phyloP scores from a whole-genome alignment of 805 yeast species.

The Monosporozyma unispora region DNA sequence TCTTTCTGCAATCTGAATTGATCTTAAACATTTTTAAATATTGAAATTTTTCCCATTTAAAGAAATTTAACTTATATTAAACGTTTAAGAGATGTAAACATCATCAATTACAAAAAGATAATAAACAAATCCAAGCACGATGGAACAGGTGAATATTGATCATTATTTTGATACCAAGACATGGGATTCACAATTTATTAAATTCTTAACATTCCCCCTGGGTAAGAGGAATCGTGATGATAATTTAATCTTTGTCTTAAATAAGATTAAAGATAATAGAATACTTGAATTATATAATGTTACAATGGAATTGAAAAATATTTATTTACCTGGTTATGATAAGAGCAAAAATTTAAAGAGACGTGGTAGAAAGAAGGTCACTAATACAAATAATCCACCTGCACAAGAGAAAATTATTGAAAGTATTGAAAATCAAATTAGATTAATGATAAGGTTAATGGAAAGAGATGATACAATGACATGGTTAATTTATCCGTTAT shows the following conservation, averaged over 20 bases:
- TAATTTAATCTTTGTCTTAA: slow-evolving; percentile 1
- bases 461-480: slow-evolving; percentile 31
- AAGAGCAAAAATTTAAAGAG: background rate
- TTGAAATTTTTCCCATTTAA: background rate
- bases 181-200: background rate
- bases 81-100: no score
- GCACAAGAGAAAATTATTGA: background rate
- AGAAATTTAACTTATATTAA: no score
- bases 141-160: slow-evolving; percentile 1
- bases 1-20: no score
- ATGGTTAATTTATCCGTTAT: slow-evolving; percentile 7
- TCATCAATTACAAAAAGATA: no score
- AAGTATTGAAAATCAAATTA: slow-evolving; percentile 26
- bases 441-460: slow-evolving; percentile 43
- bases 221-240: background rate
- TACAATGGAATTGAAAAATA: slow-evolving; percentile 2
- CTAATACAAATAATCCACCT: background rate
- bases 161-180: background rate
- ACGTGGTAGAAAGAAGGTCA: slow-evolving; percentile 32
- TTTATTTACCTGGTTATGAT: background rate
- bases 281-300: slow-evolving; percentile 11
- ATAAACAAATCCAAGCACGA: no score
- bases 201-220: background rate
- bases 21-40: no score
- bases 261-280: slow-evolving; percentile 2